Evolutionary conservation across 1,139 yeast genomes (phyloP).

Genomic region (Geotrichum reessii): DNA sequence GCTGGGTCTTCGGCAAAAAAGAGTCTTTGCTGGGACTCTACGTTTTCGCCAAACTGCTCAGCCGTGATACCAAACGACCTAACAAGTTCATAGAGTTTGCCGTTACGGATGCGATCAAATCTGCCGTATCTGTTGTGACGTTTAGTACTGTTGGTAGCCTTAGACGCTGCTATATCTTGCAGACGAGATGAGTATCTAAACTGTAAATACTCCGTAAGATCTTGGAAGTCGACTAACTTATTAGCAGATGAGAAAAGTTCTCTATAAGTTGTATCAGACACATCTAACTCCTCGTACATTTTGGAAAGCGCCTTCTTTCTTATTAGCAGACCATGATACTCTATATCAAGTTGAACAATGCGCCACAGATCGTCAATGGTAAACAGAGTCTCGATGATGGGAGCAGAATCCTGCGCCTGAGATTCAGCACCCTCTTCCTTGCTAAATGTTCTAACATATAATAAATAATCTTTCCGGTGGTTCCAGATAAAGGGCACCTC

Average conservation of each 20-base stretch:
- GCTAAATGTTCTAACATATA: slow-evolving; percentile 32
- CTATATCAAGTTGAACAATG: slow-evolving; percentile 77
- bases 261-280: slow-evolving; percentile 58
- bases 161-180: slow-evolving; percentile 38
- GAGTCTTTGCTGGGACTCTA: slow-evolving; percentile 63
- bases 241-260: slow-evolving; percentile 51
- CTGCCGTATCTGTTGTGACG: slow-evolving; percentile 67
- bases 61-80: slow-evolving; percentile 72
- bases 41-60: slow-evolving; percentile 77
- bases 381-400: slow-evolving; percentile 41
- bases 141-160: slow-evolving; percentile 33
- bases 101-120: slow-evolving; percentile 69
- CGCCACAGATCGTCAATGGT: slow-evolving; percentile 78
- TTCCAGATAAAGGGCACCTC: slow-evolving; percentile 98
- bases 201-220: slow-evolving; percentile 74
- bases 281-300: slow-evolving; percentile 50
- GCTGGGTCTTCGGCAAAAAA: slow-evolving; percentile 66
- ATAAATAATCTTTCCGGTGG: slow-evolving; percentile 83
- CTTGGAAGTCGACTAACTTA: slow-evolving; percentile 77
- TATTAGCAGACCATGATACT: slow-evolving; percentile 77
- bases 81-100: slow-evolving; percentile 63
- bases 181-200: slow-evolving; percentile 75
- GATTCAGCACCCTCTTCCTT: slow-evolving; percentile 43
- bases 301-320: slow-evolving; percentile 56
- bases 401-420: slow-evolving; percentile 35